Conservation (phyloP, 352 stramenopile species). For the Sclerospora graminicola region DNA sequence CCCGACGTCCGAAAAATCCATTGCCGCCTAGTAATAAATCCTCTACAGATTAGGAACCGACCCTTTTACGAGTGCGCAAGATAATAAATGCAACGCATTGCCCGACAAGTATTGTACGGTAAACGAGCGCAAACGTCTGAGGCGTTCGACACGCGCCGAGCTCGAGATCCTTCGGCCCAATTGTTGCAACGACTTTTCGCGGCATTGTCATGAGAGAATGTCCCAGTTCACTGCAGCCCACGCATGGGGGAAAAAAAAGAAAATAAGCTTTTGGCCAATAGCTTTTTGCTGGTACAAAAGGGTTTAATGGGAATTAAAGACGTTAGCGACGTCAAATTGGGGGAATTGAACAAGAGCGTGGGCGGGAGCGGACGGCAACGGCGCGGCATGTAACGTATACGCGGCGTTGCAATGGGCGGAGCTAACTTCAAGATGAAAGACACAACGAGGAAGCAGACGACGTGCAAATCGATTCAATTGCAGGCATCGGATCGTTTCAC, state of each 20-base stretch:
- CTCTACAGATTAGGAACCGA: slow-evolving; percentile 48
- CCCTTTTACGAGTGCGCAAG: slow-evolving; percentile 51
- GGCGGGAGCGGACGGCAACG: slow-evolving; percentile 18
- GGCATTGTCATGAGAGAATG: slow-evolving; percentile 64
- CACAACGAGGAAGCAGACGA: slow-evolving; percentile 45
- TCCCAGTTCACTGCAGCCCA: slow-evolving; percentile 74
- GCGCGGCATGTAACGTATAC: slow-evolving; percentile 19
- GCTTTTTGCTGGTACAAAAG: slow-evolving; percentile 36
- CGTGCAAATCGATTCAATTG: slow-evolving; percentile 55
- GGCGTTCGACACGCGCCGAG: slow-evolving; percentile 42
- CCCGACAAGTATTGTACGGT: slow-evolving; percentile 73
- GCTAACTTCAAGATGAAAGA: slow-evolving; percentile 43
- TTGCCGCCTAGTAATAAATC: slow-evolving; percentile 66
- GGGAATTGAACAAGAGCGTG: slow-evolving; percentile 38
- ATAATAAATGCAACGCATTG: slow-evolving; percentile 60
- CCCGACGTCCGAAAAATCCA: slow-evolving; percentile 61
- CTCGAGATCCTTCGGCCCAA: slow-evolving; percentile 60
- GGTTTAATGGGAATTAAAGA: slow-evolving; percentile 53
- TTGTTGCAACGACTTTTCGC: slow-evolving; percentile 52
- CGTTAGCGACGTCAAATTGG: slow-evolving; percentile 45
- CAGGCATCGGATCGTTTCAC: slow-evolving; percentile 52
- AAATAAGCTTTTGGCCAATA: too few species aligned
- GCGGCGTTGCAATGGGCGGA: slow-evolving; percentile 36
- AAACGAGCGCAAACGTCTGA: slow-evolving; percentile 58
- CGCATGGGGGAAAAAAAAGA: slow-evolving; percentile 43